A percentile compares a stretch with the other conserved stretches of the same genome.
Evolutionary conservation across 1,139 yeast species (phyloP).

Genomic region (Debaryomyces sp.): DNA sequence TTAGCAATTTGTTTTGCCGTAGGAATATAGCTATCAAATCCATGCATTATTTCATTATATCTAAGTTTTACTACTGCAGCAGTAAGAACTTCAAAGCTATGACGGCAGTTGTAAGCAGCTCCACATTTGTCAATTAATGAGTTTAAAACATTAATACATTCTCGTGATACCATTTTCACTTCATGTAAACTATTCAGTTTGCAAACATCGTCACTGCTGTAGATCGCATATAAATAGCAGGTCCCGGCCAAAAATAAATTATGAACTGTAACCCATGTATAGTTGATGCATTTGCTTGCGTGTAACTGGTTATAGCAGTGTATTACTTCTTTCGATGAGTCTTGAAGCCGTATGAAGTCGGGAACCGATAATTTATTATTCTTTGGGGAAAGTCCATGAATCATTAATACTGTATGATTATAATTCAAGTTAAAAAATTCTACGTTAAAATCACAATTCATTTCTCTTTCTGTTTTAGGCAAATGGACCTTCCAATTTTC

Average conservation of each 20-base stretch:
- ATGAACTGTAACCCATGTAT: constrained; percentile 94
- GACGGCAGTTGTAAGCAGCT: constrained; percentile 74
- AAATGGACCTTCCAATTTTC: constrained; percentile 62
- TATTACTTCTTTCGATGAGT: constrained; percentile 68
- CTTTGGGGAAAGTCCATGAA: constrained; percentile 79
- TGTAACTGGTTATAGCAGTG: constrained; percentile 61
- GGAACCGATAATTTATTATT: constrained; percentile 54
- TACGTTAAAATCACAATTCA: constrained; percentile 75
- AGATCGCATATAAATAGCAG: constrained; percentile 74
- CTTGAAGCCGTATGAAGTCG: constrained; percentile 60
- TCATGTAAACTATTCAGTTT: constrained; percentile 48
- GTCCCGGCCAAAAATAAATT: constrained; percentile 89
- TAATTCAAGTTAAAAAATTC: constrained; percentile 75
- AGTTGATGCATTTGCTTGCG: constrained; percentile 62
- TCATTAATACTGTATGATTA: constrained; percentile 69
- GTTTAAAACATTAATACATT: constrained; percentile 62
- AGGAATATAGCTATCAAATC: constrained; percentile 22
- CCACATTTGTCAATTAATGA: constrained; percentile 72
- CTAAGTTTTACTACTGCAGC: constrained; percentile 71
- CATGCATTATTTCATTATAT: constrained; percentile 46
- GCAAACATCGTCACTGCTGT: constrained; percentile 63
- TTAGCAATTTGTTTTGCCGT: constrained; percentile 26
- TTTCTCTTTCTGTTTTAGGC: constrained; percentile 58
- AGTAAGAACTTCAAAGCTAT: constrained; percentile 69
- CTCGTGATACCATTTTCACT: constrained; percentile 56